Base-by-base conservation (phyloP, 2,329 filamentous ascomycete genomes). In the Aciculosporium take region DNA sequence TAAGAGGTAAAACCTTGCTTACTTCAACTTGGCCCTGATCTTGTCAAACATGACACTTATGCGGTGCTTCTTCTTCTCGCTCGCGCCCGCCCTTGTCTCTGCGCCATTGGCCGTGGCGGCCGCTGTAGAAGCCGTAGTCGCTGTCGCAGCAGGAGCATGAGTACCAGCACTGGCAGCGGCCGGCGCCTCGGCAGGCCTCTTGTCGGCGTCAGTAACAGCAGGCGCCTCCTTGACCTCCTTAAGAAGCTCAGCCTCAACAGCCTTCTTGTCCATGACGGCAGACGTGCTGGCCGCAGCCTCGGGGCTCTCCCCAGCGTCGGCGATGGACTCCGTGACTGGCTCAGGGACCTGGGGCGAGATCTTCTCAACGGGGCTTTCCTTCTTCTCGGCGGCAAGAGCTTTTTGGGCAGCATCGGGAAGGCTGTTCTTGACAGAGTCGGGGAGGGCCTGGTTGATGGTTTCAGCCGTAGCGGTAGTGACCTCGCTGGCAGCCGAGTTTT, bases 211-310 rank as follows among this genome's bases (percentile, higher is more conserved):
- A 30, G 45, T 52, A 0, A 54, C 49, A 10, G 57, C 53, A 49
- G 65, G 52, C 40, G 56, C 55, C 40, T 61, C 56, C 57, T 71
- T 67, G 46, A 79, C 69, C 58, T 82, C 74, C 48, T 75, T 69
- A 37, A 87, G 66, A 7, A 93, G 68, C 63, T 94, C 81, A 21
- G 74, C 60, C 65, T 93, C 85, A 5, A 87, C 69, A 8, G 67
- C 70, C 57, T 74, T 76, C 73, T 91, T 91, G 51, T 88, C 83
- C 47, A 72, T 64, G 6, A 91, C 82, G 15, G 79, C 81, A 42
- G 70, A 69, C 2, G 75, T 66, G 59, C 78, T 81, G 42, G 73
- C 72, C 28, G 81, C 74, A 27, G 84, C 84, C 61, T 91, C 85
- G 7, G 84, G 80, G 46, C 66, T 68, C 52, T 69, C 59, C 41